Base-by-base conservation (phyloP, 2,329 filamentous ascomycete genomes). In the Diaporthe helianthi region DNA sequence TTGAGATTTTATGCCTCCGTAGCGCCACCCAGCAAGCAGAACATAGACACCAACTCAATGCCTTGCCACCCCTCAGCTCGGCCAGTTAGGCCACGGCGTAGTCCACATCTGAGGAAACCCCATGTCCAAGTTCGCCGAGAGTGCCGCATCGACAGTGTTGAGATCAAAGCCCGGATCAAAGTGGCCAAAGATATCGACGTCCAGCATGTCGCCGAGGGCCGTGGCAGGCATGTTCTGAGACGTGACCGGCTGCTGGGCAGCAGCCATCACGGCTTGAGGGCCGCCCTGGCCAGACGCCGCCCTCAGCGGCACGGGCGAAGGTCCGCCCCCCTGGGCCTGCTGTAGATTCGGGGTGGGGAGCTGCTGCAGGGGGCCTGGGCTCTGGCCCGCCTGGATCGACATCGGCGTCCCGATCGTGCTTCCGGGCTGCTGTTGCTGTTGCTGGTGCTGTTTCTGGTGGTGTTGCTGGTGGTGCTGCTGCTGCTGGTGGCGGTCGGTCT, bases 111-210 rank as follows among this genome's bases (percentile, higher is more conserved):
- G 82, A 0, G 85, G 85, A 15, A 84, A 77, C 0, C 83, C 83
- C 63, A 87, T 84, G 55, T 87, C 86, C 3, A 88, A 76, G 65
- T 87, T 87, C 0, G 85, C 84, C 68, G 87, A 85, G 0, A 87
- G 76, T 0, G 83, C 85, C 22, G 86, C 84, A 72, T 88, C 85
- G 29, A 87, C 83, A 0, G 85, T 85, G 29, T 81, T 81, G 1
- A 88, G 73, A 61, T 87, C 82, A 72, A 88, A 88, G 60, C 78
- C 85, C 2, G 85, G 85, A 60, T 86, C 86, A 31, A 88, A 86
- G 52, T 86, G 82, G 3, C 83, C 84, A 72, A 87, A 87, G 1
- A 87, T 78, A 53, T 87, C 85, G n/a, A 86, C 78, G 1, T 85
- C 84, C 0, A 85, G 82, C 7, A 83, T 76, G 2, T 75, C 73